Evolutionary conservation across 345 rosid species (phyloP), one percentile per base, ranked within the genome.

Genomic region (Aethionema arabicum): DNA sequence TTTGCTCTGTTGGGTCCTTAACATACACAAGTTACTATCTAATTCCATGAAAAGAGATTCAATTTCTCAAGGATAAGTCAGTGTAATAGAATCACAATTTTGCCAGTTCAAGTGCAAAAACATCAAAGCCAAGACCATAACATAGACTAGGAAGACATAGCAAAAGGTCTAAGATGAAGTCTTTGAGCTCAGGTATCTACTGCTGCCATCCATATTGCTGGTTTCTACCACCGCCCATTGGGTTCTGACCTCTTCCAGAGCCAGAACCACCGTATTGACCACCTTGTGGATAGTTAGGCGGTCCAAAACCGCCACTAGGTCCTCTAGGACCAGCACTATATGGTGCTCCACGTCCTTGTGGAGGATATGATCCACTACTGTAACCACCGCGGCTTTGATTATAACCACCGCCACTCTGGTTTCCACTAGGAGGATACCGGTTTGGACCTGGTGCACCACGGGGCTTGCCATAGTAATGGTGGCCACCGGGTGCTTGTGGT

Each of bases 161-260:
- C 2, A 21, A 21, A 21, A 21, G 27, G 27, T 21, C 40, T 37
- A 37, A 37, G 7, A 43, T 11, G 59, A 30, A 21, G 41, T 63
- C 63, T 58, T 43, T 57, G 37, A 64, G 54, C 37, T 29, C 56
- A 9, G 5, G 2, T 32, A 32, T 44, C 56, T 46, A 82, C 73
- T 82, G 89, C 77, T 77, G 85, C 91, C 91, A 79, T 51, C 96
- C 90, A 49, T 90, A 86, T 41, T 82, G 96, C 67, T 90, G 99
- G 78, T 87, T 90, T 53, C 99, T 87, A 77, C 72, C 82, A 59
- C 87, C 87, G 40, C 97, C 96, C 83, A 87, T 82, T 67, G 82
- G 82, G 74, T 84, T 85, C 44, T 87, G 91, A 60, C 92, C 91
- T 5, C 97, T 83, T 30, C 95, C 96, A 59, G 58, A 64, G 58